Conservation (phyloP, 2,329 filamentous ascomycete species). For the Penicillium concentricum region DNA sequence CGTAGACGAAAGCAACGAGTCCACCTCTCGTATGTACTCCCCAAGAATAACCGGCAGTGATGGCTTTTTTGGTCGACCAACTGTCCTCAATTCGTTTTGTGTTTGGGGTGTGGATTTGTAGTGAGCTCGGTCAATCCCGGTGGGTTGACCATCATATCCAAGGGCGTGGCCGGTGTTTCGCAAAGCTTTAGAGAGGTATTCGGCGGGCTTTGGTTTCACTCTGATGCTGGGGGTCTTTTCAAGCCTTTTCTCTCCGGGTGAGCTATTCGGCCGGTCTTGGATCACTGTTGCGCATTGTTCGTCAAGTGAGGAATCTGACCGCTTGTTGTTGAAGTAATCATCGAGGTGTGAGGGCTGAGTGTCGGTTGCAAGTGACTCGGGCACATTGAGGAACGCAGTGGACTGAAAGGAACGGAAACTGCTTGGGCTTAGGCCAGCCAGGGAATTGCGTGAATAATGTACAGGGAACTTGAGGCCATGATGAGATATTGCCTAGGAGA, state of each 20-base stretch:
- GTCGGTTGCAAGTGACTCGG: not conserved
- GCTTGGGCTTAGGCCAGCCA: not conserved
- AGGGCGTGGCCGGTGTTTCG: constrained; percentile 21
- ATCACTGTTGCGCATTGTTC: not conserved
- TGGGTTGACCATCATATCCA: constrained; percentile 1
- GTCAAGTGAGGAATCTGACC: not conserved
- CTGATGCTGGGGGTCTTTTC: not conserved
- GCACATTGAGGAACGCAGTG: not conserved
- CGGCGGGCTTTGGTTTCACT: constrained; percentile 27
- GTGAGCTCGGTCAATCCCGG: constrained; percentile 1
- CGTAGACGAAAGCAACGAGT: constrained; percentile 26
- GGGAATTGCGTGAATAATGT: not conserved
- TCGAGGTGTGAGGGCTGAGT: not conserved
- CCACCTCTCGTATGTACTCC: constrained; percentile 38
- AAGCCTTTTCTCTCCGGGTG: not conserved
- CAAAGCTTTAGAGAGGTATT: constrained; percentile 33
- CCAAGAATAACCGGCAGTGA: constrained; percentile 39
- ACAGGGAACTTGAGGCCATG: not conserved
- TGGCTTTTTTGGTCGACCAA: constrained; percentile 17
- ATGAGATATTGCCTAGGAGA: not conserved
- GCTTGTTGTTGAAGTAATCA: not conserved
- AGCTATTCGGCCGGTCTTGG: not conserved
- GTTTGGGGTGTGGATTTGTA: not conserved
- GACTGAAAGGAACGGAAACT: constrained; percentile 4
- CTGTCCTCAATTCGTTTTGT: constrained; percentile 7